phyloP scores from a whole-genome alignment of 805 yeast species.

The Yarrowia sp. region DNA sequence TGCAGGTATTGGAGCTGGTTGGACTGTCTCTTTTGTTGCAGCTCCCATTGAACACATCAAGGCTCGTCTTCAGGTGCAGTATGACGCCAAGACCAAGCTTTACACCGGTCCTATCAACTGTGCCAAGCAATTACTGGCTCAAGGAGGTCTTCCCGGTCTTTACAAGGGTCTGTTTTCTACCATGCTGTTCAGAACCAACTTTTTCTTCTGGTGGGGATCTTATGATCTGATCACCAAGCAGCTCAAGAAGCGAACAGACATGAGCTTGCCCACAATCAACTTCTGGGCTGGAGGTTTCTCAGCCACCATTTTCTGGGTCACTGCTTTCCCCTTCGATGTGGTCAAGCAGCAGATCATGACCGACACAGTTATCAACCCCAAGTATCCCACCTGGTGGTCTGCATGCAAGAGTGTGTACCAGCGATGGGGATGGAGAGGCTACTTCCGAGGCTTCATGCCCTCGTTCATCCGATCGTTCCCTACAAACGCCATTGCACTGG shows the following conservation, averaged over 20 bases:
- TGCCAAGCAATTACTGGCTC: slow-evolving; percentile 50
- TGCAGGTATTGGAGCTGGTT: slow-evolving; percentile 82
- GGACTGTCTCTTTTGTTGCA: slow-evolving; percentile 94
- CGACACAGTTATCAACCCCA: slow-evolving; percentile 74
- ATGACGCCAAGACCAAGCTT: slow-evolving; percentile 70
- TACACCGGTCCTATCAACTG: slow-evolving; percentile 86
- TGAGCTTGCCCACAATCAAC: slow-evolving; percentile 75
- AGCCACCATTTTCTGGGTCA: slow-evolving; percentile 82
- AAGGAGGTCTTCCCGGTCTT: slow-evolving; percentile 70
- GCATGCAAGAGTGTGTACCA: slow-evolving; percentile 75
- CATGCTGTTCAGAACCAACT: slow-evolving; percentile 84
- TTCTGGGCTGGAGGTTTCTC: slow-evolving; percentile 93
- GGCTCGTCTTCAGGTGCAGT: slow-evolving; percentile 88
- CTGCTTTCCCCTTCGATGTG: slow-evolving; percentile 89
- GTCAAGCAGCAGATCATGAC: slow-evolving; percentile 86
- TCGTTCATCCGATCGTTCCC: slow-evolving; percentile 83
- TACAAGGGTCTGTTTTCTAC: slow-evolving; percentile 87
- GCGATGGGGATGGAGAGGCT: slow-evolving; percentile 66
- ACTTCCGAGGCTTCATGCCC: slow-evolving; percentile 81
- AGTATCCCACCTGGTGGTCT: slow-evolving; percentile 70
- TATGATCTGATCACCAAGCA: slow-evolving; percentile 78
- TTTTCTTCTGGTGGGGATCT: slow-evolving; percentile 93
- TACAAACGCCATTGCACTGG: slow-evolving; percentile 91
- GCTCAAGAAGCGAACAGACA: slow-evolving; percentile 67
- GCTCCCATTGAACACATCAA: slow-evolving; percentile 92